Percentiles rank a stretch among this genome's conserved stretches.
Conservation (phyloP, 495 filamentous ascomycete species). For the Amorphotheca resinae region DNA sequence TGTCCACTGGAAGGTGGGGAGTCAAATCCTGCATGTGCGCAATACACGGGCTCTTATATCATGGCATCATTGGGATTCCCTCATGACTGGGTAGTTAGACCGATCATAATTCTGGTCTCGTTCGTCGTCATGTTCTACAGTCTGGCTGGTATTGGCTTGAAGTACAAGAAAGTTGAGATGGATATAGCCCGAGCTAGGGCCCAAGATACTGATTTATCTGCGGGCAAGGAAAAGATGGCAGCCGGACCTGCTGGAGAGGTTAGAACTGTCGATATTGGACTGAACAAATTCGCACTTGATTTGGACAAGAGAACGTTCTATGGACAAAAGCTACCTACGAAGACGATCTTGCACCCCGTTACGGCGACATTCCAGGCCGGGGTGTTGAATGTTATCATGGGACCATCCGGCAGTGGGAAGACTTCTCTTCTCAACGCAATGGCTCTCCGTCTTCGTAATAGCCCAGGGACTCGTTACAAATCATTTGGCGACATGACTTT, state of each 20-base stretch:
- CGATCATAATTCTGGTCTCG: slow-evolving; percentile 45
- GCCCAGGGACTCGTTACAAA: slow-evolving; percentile 39
- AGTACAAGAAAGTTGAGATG: slow-evolving; percentile 47
- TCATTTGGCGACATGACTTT: slow-evolving; percentile 47
- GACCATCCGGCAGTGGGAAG: slow-evolving; percentile 63
- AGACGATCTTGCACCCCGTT: slow-evolving; percentile 51
- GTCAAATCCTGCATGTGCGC: slow-evolving; percentile 46
- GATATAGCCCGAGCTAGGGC: slow-evolving; percentile 42
- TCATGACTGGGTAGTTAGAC: slow-evolving; percentile 45
- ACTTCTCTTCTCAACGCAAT: slow-evolving; percentile 59
- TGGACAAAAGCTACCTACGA: slow-evolving; percentile 31
- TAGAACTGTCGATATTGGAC: slow-evolving; percentile 43
- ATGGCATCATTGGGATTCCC: slow-evolving; percentile 54
- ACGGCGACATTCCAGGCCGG: slow-evolving; percentile 49
- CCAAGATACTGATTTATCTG: slow-evolving; percentile 41
- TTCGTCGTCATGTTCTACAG: slow-evolving; percentile 46
- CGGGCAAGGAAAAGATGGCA: slow-evolving; percentile 48
- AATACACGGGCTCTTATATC: slow-evolving; percentile 55
- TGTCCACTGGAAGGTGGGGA: slow-evolving; percentile 47
- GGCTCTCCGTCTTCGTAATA: slow-evolving; percentile 47
- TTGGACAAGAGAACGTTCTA: slow-evolving; percentile 44
- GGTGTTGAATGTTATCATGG: slow-evolving; percentile 63
- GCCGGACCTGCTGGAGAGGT: slow-evolving; percentile 37
- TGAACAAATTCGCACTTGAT: slow-evolving; percentile 47
- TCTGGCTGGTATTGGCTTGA: slow-evolving; percentile 41